Evolutionary conservation across 2,329 filamentous ascomycete genomes (phyloP).

Genomic region (Pestalotiopsis sp.): DNA sequence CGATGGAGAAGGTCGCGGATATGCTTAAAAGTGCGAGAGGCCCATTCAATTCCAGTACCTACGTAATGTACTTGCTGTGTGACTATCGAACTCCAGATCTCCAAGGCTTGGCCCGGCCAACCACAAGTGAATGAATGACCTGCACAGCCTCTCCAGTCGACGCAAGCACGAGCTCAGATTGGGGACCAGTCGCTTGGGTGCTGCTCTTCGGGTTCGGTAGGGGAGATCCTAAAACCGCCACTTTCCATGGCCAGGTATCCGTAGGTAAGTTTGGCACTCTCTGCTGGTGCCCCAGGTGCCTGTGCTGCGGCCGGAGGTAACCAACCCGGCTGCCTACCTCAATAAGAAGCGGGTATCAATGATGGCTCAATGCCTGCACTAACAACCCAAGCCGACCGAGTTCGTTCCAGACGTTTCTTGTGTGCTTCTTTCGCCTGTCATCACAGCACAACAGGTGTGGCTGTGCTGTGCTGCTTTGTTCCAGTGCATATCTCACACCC

Average conservation of each 20-base stretch:
- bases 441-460: not conserved
- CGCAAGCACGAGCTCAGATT: constrained; percentile 9
- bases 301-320: constrained; percentile 6
- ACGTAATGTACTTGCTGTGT: not conserved
- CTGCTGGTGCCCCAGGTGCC: too few relatives aligned
- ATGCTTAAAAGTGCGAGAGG: not conserved
- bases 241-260: not conserved
- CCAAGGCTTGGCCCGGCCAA: not conserved
- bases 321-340: not conserved
- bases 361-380: not conserved
- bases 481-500: not conserved
- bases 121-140: constrained; percentile 9
- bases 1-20: constrained; percentile 3
- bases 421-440: not conserved
- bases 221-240: constrained; percentile 8
- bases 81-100: not conserved
- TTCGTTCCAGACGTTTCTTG: not conserved
- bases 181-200: not conserved
- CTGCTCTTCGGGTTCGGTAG: not conserved
- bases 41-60: not conserved
- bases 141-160: constrained; percentile 12
- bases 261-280: too few relatives aligned
- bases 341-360: too few relatives aligned
- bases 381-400: not conserved
- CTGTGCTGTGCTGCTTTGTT: not conserved